Base-by-base conservation (phyloP, 139 green algal species). In the Microglena sp. region DNA sequence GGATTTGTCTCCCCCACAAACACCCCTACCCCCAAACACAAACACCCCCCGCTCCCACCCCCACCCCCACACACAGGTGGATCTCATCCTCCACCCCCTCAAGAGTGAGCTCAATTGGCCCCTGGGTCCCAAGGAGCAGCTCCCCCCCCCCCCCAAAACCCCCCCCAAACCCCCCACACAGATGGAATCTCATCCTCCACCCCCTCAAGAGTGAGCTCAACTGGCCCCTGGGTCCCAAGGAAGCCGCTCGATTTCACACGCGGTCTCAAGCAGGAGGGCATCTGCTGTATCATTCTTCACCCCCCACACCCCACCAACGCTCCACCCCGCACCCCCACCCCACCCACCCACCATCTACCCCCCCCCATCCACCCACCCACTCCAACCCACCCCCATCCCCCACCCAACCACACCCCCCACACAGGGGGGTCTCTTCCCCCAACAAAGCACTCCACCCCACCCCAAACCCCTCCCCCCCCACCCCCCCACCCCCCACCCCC, bases 91-190 rank as follows among this genome's bases (percentile, higher is more conserved):
- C 2, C 69, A 76, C 45, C 69, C 69, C 22, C 45, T 76, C n/a
- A 70, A 70, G 57, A 66, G 45, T 26, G 69, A 76, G 61, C 62
- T 76, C 27, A 60, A 76, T 43, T 76, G 54, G 62, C 69, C 69
- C 28, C 35, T 76, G 26, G 61, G 69, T 11, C 31, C 27, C 27
- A 44, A 58, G n/a, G 29, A 70, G 18, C 60, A 61, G n/a, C 50
- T 76, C n/a, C n/a, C n/a, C n/a, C n/a, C n/a, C n/a, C n/a, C n/a
- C n/a, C n/a, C n/a, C n/a, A n/a, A n/a, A n/a, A n/a, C n/a, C n/a
- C n/a, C n/a, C n/a, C n/a, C n/a, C n/a, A n/a, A n/a, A n/a, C n/a
- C n/a, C n/a, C n/a, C n/a, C n/a, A n/a, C n/a, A n/a, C n/a, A n/a
- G n/a, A n/a, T n/a, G n/a, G n/a, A n/a, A n/a, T n/a, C 40, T 50